Conservation (phyloP, 2,329 filamentous ascomycete species). For the Apiospora hydei region DNA sequence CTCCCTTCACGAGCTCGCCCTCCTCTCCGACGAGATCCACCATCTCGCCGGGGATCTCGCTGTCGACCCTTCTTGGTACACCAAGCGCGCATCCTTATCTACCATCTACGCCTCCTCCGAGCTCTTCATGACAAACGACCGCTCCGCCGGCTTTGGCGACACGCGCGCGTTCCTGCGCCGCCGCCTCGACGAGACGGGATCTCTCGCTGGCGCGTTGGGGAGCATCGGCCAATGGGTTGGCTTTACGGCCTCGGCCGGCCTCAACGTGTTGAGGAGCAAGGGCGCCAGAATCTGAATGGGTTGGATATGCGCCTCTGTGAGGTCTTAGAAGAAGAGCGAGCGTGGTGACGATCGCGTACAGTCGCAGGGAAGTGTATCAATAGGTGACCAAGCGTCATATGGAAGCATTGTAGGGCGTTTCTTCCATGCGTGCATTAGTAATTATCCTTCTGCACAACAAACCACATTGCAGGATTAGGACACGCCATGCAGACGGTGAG, state of each 20-base stretch:
- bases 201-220: conserved; percentile 66
- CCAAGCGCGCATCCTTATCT: conserved; percentile 64
- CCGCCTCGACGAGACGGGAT: conserved; percentile 73
- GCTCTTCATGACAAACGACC: conserved; percentile 93
- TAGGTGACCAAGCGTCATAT: background rate
- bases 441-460: background rate
- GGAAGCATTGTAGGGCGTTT: background rate
- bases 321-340: background rate
- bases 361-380: conserved; percentile 8
- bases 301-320: background rate
- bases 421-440: background rate
- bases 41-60: conserved; percentile 82
- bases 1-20: conserved; percentile 79
- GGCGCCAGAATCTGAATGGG: conserved; percentile 75
- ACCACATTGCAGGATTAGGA: background rate
- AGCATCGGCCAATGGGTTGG: conserved; percentile 79
- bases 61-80: conserved; percentile 90
- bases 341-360: background rate
- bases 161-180: conserved; percentile 83
- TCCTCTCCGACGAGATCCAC: conserved; percentile 91
- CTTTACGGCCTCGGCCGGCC: conserved; percentile 77
- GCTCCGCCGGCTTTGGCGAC: conserved; percentile 73
- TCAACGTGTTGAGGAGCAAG: conserved; percentile 89
- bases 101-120: conserved; percentile 76
- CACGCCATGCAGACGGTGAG: background rate